Base-by-base conservation (phyloP, 1,139 yeast genomes). In the Meyerozyma elateridarum region DNA sequence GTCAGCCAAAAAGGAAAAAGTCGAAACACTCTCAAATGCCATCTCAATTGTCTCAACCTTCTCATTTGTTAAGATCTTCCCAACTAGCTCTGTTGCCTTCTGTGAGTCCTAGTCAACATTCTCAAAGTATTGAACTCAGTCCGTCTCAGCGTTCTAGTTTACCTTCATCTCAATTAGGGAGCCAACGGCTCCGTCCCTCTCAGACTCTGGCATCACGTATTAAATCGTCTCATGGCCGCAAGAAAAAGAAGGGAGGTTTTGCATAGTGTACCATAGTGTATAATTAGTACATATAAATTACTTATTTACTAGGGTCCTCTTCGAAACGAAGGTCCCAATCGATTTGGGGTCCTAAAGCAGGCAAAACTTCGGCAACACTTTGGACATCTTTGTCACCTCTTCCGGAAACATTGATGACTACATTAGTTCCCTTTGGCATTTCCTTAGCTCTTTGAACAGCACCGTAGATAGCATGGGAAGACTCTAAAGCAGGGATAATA, bases 301-400 rank as follows among this genome's bases (percentile, higher is more conserved):
- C 5, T 37, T 44, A 48, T 44, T 65, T 64, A 17, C 68, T 48
- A 32, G 73, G 73, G 44, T 67, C 73, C 29, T 58, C 64, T 51
- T 84, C 91, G 49, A 91, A 91, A 59, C 98, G 77, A 54, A 91
- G 72, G 57, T 91, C 97, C 98, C 98, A 91, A 48, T 83, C 91
- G 54, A 91, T 89, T 57, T 79, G 57, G 32, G 91, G 93, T 29
- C 99, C 99, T 38, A 88, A 70, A 40, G 61, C 75, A 29, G 98
- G 98, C 53, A 91, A 72, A 32, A 82, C 77, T 59, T 91, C 96
- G 26, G 98, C 98, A 36, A 91, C 96, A 55, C 91, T 85, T 64
- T 89, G 96, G 22, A 91, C 98, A 56, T 91, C 99, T 69, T 91
- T 91, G 59, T 93, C 99, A 63, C 99, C 99, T 70, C 98, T 85